A percentile compares a stretch with the other conserved stretches of the same genome.
Conservation (phyloP, 306 rosid genomes). For the Quercus engelmannii region DNA sequence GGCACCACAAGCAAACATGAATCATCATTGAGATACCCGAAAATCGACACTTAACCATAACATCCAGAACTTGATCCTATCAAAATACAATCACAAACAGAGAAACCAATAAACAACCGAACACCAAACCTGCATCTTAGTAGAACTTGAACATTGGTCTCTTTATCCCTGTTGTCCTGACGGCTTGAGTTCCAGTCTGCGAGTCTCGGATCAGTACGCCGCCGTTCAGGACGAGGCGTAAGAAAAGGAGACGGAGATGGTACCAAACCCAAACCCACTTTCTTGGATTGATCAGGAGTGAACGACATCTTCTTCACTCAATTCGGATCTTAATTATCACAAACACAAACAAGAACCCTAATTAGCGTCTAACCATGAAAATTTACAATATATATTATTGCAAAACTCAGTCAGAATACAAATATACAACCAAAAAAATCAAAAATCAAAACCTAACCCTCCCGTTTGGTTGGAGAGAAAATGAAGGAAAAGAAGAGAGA, state of each 20-base stretch:
- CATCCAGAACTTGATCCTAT: background rate
- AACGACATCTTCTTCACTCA: constrained; percentile 36
- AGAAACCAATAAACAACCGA: background rate
- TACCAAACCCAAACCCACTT: constrained; percentile 66
- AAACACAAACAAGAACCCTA: background rate
- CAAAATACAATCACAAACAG: background rate
- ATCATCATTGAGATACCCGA: background rate
- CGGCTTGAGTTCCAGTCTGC: constrained; percentile 52
- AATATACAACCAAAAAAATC: background rate
- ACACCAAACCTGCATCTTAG: constrained; percentile 85
- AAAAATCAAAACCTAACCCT: no score
- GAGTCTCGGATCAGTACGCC: constrained; percentile 60
- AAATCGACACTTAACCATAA: background rate
- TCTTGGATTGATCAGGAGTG: constrained; percentile 78
- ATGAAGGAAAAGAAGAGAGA: no score
- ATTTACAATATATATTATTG: background rate
- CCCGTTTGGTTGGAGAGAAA: no score
- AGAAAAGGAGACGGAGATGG: constrained; percentile 78
- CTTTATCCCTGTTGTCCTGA: constrained; percentile 66
- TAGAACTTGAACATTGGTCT: constrained; percentile 76
- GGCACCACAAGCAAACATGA: background rate
- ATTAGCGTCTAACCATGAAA: background rate
- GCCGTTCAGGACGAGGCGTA: constrained; percentile 87
- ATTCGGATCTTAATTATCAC: constrained; percentile 1
- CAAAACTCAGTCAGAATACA: background rate